Conservation (phyloP, 164 flowering plant species). For the Tetrastigma voinierianum region DNA sequence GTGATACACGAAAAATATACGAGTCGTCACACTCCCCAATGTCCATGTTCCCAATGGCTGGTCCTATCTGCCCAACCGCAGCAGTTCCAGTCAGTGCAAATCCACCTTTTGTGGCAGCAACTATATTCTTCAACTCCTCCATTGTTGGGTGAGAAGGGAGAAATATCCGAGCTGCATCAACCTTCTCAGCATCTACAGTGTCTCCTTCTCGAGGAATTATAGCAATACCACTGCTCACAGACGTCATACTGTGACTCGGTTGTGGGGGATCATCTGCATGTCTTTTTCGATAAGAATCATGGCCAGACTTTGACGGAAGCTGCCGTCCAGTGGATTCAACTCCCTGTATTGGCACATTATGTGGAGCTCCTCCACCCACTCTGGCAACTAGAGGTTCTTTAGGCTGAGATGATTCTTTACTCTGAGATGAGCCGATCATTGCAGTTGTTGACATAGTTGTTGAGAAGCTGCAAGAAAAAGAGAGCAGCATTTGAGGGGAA, state of each 20-base stretch:
- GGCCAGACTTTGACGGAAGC: conserved; percentile 2
- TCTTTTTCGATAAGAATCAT: conserved; percentile 13
- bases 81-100: conserved; percentile 61
- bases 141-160: conserved; percentile 49
- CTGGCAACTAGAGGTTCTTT: conserved; percentile 10
- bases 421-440: conserved; percentile 18
- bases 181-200: conserved; percentile 6
- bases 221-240: conserved; percentile 3
- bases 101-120: conserved; percentile 40
- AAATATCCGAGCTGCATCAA: conserved; percentile 41
- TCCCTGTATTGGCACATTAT: conserved; percentile 5
- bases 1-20: conserved; percentile 62
- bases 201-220: conserved; percentile 6
- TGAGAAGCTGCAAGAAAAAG: conserved; percentile 2
- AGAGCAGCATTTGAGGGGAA: neutral
- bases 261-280: conserved; percentile 8
- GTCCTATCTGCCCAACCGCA: conserved; percentile 51
- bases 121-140: conserved; percentile 41
- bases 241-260: conserved; percentile 10
- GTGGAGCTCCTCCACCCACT: neutral
- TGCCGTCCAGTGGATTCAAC: conserved; percentile 10
- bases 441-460: neutral
- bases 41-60: conserved; percentile 55
- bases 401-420: conserved; percentile 14
- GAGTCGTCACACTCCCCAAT: conserved; percentile 63